Evolutionary conservation across 805 yeast genomes (phyloP).

Genomic region (Starmerella sirachaensis): DNA sequence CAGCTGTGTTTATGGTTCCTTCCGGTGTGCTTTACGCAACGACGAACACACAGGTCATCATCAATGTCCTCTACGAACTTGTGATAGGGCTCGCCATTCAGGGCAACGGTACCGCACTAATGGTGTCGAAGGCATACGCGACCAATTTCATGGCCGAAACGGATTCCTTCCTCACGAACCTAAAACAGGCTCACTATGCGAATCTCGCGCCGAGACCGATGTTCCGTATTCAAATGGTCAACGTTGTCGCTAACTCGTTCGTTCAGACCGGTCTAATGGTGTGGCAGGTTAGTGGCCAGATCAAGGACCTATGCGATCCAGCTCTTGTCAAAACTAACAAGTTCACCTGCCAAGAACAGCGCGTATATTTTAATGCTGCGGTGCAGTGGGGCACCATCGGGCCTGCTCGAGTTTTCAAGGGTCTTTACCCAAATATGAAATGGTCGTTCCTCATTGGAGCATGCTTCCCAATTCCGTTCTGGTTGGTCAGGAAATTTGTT

Average conservation of each 20-base stretch:
- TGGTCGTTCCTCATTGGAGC: conserved; percentile 41
- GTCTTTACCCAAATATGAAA: conserved; percentile 22
- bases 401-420: conserved; percentile 6
- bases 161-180: conserved; percentile 42
- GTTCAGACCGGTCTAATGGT: conserved; percentile 26
- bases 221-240: conserved; percentile 37
- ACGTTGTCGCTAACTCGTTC: conserved; percentile 21
- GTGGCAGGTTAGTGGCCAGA: too few relatives aligned
- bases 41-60: conserved; percentile 38
- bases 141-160: conserved; percentile 55
- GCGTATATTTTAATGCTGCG: conserved; percentile 37
- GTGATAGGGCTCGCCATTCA: conserved; percentile 46
- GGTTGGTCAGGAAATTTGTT: conserved; percentile 45
- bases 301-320: conserved; percentile 27
- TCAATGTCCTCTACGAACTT: conserved; percentile 39
- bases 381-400: conserved; percentile 49
- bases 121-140: conserved; percentile 41
- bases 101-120: conserved; percentile 43
- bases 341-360: conserved; percentile 10
- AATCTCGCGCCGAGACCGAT: conserved; percentile 48
- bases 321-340: conserved; percentile 22
- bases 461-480: conserved; percentile 46
- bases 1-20: conserved; percentile 41
- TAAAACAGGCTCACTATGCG: conserved; percentile 44
- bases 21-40: conserved; percentile 36